Percentiles rank a stretch among this genome's conserved stretches.
Conservation (phyloP, 2,329 filamentous ascomycete species). For the Colletotrichum theobromicola region DNA sequence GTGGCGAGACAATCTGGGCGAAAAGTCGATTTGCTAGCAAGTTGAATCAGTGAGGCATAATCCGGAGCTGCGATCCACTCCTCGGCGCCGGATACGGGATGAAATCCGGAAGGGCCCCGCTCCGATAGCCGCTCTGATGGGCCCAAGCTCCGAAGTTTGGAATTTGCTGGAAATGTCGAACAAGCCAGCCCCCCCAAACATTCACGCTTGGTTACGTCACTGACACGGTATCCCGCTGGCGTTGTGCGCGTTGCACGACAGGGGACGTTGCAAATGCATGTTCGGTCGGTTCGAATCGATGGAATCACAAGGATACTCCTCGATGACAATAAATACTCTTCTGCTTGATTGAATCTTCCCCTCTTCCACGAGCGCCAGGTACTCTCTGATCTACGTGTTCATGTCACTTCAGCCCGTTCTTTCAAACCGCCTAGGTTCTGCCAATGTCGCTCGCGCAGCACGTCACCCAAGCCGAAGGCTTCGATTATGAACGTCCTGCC, state of each 20-base stretch:
- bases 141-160: constrained; percentile 10
- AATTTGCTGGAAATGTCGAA: constrained; percentile 21
- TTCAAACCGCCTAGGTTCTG: neutral
- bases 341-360: neutral
- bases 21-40: constrained; percentile 75
- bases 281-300: neutral
- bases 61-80: neutral
- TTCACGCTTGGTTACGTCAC: constrained; percentile 8
- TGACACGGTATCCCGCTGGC: constrained; percentile 1
- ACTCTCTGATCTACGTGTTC: neutral
- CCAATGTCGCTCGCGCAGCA: constrained; percentile 49
- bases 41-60: neutral
- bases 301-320: neutral
- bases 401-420: neutral
- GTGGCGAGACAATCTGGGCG: constrained; percentile 75
- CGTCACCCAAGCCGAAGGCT: constrained; percentile 45
- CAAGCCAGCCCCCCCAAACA: neutral
- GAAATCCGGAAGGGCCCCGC: neutral
- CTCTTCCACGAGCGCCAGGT: neutral
- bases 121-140: neutral
- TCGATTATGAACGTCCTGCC: constrained; percentile 39
- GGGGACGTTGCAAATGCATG: neutral
- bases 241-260: neutral
- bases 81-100: neutral
- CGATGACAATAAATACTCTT: neutral